These are phyloP conservation scores for Pythium aquatile DNA, from an alignment of 352 stramenopile genomes.

Conservation along the genomic window DNA sequence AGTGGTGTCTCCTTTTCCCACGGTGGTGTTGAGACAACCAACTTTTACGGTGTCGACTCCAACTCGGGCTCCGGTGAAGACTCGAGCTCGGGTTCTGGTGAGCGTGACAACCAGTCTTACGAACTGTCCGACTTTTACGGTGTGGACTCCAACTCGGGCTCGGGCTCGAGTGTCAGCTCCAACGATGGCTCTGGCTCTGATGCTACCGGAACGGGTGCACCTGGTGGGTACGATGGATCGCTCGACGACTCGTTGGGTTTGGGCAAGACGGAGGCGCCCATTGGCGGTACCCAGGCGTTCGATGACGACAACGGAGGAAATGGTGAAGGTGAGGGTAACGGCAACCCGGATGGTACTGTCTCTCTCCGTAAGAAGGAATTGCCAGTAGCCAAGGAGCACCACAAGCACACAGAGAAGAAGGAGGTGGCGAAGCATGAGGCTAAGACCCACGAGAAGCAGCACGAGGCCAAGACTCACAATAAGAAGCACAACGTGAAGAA, in stretches of 20 bases:
- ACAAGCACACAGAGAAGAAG: background rate
- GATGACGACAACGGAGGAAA: constrained; percentile 2
- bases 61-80: background rate
- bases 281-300: background rate
- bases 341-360: background rate
- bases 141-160: background rate
- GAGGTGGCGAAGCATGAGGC: background rate
- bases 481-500: background rate
- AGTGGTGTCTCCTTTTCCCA: background rate
- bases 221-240: background rate
- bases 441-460: background rate
- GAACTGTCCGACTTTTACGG: background rate
- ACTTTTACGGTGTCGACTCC: background rate
- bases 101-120: background rate
- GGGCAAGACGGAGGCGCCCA: background rate
- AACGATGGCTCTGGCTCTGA: background rate
- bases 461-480: background rate
- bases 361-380: background rate
- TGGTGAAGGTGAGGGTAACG: constrained; percentile 2
- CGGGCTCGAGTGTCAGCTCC: background rate
- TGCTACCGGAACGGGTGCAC: background rate
- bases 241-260: background rate
- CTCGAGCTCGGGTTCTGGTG: constrained; percentile 2
- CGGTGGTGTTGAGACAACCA: background rate
- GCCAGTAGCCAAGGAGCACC: too few species aligned